Evolutionary conservation across 169 alveolate species (phyloP).

Genomic region (Cryptosporidium sp.): DNA sequence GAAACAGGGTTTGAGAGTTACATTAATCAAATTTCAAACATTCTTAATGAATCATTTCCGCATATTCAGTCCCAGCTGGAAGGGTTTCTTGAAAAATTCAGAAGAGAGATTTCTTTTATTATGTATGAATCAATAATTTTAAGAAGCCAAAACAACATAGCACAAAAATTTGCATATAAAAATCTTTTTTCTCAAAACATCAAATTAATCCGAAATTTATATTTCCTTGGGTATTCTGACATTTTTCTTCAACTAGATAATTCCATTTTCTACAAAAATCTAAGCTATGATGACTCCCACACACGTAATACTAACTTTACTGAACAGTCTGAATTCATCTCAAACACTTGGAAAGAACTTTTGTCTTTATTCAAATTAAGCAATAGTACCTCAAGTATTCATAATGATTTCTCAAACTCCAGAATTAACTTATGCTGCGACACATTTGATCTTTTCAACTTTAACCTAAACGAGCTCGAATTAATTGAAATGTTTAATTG

Average conservation of each 20-base stretch:
- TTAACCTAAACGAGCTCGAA: neutral
- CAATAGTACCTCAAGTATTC: neutral
- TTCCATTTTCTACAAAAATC: constrained; percentile 3
- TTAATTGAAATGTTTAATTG: constrained; percentile 24
- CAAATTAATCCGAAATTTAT: constrained; percentile 17
- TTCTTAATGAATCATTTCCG: constrained; percentile 30
- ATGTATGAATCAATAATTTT: constrained; percentile 9
- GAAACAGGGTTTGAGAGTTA: neutral
- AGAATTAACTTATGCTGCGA: constrained; percentile 18
- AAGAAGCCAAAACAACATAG: neutral
- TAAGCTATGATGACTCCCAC: neutral
- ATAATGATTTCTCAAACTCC: neutral
- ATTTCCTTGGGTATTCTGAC: constrained; percentile 30
- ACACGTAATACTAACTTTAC: neutral
- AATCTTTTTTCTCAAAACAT: neutral
- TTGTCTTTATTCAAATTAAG: neutral
- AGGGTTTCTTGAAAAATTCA: constrained; percentile 19
- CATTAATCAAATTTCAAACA: constrained; percentile 1
- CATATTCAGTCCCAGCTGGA: constrained; percentile 38
- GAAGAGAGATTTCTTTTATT: constrained; percentile 3
- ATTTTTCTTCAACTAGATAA: constrained; percentile 13
- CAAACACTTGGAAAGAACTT: constrained; percentile 21
- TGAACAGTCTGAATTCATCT: constrained; percentile 36
- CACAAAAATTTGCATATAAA: neutral
- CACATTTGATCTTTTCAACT: constrained; percentile 58